Base-by-base conservation (phyloP, 352 stramenopile genomes). In the Ophiocytium majus region DNA sequence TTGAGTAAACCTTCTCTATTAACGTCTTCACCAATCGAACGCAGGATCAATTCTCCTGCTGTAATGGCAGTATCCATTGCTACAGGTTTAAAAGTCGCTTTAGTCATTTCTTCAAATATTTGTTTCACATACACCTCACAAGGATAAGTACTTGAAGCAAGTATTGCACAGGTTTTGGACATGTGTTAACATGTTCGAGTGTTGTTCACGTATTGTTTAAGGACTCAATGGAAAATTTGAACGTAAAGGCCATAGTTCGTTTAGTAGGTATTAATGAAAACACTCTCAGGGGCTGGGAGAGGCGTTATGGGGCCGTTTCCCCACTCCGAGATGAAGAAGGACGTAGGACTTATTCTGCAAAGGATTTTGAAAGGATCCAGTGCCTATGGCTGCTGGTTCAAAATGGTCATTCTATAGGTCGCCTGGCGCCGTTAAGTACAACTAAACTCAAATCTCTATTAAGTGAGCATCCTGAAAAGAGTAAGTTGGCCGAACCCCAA, bases 111-210 rank as follows among this genome's bases (percentile, higher is more conserved):
- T n/a, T n/a, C n/a, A n/a, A n/a, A n/a, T n/a, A n/a, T n/a, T n/a
- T n/a, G n/a, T n/a, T n/a, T n/a, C n/a, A n/a, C n/a, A n/a, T n/a
- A n/a, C n/a, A n/a, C n/a, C n/a, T n/a, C n/a, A n/a, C n/a, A n/a
- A n/a, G n/a, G n/a, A n/a, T n/a, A n/a, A n/a, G n/a, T n/a, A n/a
- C n/a, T n/a, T n/a, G n/a, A 71, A 23, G 28, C 57, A 71, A 23
- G 28, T 71, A 23, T 71, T 71, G 57, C 57, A 71, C 57, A 71
- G 57, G 57, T 71, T 71, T 71, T 71, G 57, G 23, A 23, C 57
- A n/a, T 71, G 57, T 23, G 28, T 71, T 23, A 23, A 71, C 57
- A 23, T 71, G 57, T 71, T 23, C 57, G 28, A 71, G 28, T 71
- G 57, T 23, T 71, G 57, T 71, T 23, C 57, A 23, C 23, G n/a